Percentiles rank a stretch among this genome's conserved stretches.
Evolutionary conservation across 2,329 filamentous ascomycete species (phyloP).

Genomic region (Penicillium sp.): DNA sequence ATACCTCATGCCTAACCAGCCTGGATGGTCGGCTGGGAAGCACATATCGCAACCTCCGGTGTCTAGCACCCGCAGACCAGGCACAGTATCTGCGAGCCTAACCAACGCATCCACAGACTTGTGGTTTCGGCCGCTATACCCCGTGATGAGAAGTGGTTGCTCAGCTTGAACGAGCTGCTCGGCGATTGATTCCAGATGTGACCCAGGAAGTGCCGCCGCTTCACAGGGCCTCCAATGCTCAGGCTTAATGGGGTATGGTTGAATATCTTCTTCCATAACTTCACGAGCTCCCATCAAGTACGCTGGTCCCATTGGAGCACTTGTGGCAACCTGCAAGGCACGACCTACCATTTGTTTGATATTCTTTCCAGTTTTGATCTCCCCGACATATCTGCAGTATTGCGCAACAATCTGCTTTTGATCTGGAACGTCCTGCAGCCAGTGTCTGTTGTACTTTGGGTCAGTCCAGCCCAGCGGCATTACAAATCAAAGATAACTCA

Average conservation of each 20-base stretch:
- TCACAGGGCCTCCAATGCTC: constrained; percentile 70
- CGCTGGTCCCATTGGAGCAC: constrained; percentile 75
- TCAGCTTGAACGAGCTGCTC: constrained; percentile 49
- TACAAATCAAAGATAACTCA: background rate
- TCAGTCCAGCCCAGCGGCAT: background rate
- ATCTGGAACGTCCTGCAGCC: constrained; percentile 82
- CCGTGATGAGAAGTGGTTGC: constrained; percentile 52
- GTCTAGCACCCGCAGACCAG: constrained; percentile 55
- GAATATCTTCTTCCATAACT: constrained; percentile 82
- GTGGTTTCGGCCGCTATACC: constrained; percentile 52
- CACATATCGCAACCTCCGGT: constrained; percentile 56
- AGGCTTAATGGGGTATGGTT: constrained; percentile 69
- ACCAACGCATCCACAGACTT: constrained; percentile 49
- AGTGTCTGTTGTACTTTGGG: constrained; percentile 62
- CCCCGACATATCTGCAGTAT: constrained; percentile 80
- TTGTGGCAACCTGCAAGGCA: constrained; percentile 77
- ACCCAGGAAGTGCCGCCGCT: constrained; percentile 61
- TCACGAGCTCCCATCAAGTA: constrained; percentile 79
- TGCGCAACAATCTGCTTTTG: constrained; percentile 79
- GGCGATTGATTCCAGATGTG: constrained; percentile 48
- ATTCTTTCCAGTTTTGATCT: constrained; percentile 82
- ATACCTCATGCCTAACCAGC: constrained; percentile 70
- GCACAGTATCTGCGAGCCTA: constrained; percentile 49
- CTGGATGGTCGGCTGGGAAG: constrained; percentile 51
- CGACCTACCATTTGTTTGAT: constrained; percentile 89